phyloP scores from a whole-genome alignment of 805 yeast species.

The Lipomyces lipofer region DNA sequence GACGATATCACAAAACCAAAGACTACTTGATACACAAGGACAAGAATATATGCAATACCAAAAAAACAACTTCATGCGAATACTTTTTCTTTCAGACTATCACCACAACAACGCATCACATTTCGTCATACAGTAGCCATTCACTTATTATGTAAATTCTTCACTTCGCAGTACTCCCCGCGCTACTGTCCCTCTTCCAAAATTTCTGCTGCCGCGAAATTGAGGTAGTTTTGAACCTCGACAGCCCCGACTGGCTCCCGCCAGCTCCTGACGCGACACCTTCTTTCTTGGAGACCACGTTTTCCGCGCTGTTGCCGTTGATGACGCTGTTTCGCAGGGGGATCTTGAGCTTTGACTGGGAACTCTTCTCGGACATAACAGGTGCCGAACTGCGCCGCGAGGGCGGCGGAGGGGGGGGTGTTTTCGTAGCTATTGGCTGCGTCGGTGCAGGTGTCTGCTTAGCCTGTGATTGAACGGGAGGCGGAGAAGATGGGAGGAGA shows the following conservation, averaged over 20 bases:
- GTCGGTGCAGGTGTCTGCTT: slow-evolving; percentile 2
- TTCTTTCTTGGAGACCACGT: slow-evolving; percentile 18
- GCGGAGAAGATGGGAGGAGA: slow-evolving; percentile 2
- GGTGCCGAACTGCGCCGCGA: background rate
- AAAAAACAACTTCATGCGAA: too few relatives aligned
- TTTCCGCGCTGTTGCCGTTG: background rate
- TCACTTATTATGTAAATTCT: too few relatives aligned
- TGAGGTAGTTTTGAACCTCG: slow-evolving; percentile 22
- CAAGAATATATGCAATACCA: too few relatives aligned
- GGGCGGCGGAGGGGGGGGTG: slow-evolving; percentile 19
- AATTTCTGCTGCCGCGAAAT: slow-evolving; percentile 21
- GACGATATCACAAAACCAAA: too few relatives aligned
- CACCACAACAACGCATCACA: too few relatives aligned
- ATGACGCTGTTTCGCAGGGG: background rate
- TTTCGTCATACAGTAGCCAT: too few relatives aligned
- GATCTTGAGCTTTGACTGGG: background rate
- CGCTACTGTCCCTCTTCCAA: slow-evolving; percentile 21
- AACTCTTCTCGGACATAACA: background rate
- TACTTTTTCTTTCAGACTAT: too few relatives aligned
- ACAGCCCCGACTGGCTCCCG: slow-evolving; percentile 17
- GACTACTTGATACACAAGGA: too few relatives aligned
- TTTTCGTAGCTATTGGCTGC: slow-evolving; percentile 1
- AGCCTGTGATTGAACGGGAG: slow-evolving; percentile 4
- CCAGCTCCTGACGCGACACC: too few relatives aligned
- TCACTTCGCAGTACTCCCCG: background rate